These are phyloP conservation scores for Calonectria leucothoes DNA, from an alignment of 2,329 filamentous ascomycete genomes.

Conservation along the genomic window DNA sequence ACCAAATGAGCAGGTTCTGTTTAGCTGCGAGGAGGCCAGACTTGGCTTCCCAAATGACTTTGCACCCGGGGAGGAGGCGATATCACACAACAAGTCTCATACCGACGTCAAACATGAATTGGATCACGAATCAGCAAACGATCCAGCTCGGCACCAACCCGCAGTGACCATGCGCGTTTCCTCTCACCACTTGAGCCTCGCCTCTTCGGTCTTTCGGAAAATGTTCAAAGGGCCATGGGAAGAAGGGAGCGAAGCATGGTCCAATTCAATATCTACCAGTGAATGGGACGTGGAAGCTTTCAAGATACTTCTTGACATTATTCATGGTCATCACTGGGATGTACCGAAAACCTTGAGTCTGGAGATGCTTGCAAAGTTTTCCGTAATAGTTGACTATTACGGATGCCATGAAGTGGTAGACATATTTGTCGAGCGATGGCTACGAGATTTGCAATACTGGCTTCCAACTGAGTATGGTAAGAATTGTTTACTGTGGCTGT, in stretches of 20 bases:
- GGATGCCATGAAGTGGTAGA: constrained; percentile 56
- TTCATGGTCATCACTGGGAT: constrained; percentile 55
- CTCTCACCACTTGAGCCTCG: constrained; percentile 34
- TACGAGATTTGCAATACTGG: constrained; percentile 23
- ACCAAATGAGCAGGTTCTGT: not conserved
- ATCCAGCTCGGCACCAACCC: not conserved
- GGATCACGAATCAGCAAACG: not conserved
- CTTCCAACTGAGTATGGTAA: not conserved
- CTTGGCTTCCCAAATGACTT: not conserved
- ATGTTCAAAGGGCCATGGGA: constrained; percentile 29
- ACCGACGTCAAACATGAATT: not conserved
- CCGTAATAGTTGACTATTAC: constrained; percentile 56
- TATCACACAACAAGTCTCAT: not conserved
- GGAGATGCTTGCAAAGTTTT: constrained; percentile 57
- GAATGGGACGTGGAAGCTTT: constrained; percentile 52
- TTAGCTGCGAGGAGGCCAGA: not conserved
- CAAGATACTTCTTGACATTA: constrained; percentile 55
- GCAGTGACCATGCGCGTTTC: constrained; percentile 37
- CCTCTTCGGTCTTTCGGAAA: constrained; percentile 28
- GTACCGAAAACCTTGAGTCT: constrained; percentile 52
- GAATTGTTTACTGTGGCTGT: not conserved
- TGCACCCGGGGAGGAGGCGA: not conserved
- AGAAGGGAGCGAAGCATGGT: not conserved
- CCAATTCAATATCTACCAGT: not conserved
- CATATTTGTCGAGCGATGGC: constrained; percentile 55